A percentile compares a stretch with the other conserved stretches of the same genome.
Conservation (phyloP, 2,329 filamentous ascomycete species). For the Dryadomyces sulphureus region DNA sequence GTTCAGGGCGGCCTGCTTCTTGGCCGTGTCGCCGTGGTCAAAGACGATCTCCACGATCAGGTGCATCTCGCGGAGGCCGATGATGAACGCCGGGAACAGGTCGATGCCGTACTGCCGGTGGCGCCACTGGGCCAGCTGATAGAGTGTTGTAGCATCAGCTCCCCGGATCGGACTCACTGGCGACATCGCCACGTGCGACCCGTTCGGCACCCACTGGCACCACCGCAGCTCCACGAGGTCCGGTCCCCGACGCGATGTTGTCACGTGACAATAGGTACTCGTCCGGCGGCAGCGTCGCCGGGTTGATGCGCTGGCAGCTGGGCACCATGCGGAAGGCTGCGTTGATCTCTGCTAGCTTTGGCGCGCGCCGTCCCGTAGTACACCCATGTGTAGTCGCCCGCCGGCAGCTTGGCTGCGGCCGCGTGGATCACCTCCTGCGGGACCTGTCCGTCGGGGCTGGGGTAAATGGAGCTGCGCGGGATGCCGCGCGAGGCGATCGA, state of each 20-base stretch:
- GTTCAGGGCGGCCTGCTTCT: constrained; percentile 13
- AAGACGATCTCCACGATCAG: constrained; percentile 21
- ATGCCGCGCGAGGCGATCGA: constrained; percentile 20
- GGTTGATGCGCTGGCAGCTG: constrained; percentile 17
- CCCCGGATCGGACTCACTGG: constrained; percentile 29
- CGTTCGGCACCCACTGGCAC: constrained; percentile 27
- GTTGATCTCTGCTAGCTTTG: constrained; percentile 20
- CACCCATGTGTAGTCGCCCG: constrained; percentile 20
- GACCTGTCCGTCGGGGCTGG: constrained; percentile 16
- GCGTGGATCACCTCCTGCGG: constrained; percentile 18
- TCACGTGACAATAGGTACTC: constrained; percentile 12
- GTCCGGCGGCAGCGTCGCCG: constrained; percentile 8
- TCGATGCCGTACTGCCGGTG: constrained; percentile 23
- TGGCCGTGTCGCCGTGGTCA: constrained; percentile 14
- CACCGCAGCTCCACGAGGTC: constrained; percentile 21
- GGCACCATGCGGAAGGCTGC: constrained; percentile 17
- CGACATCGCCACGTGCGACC: constrained; percentile 26
- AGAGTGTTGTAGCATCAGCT: constrained; percentile 23
- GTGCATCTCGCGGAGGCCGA: constrained; percentile 21
- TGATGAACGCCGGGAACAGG: constrained; percentile 24
- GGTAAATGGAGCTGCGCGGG: constrained; percentile 19
- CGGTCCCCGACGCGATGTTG: constrained; percentile 5
- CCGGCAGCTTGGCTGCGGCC: constrained; percentile 14
- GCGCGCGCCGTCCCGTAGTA: constrained; percentile 21
- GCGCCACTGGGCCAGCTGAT: constrained; percentile 18